Conservation (phyloP, 2,329 filamentous ascomycete species). For the Fusarium sp. region DNA sequence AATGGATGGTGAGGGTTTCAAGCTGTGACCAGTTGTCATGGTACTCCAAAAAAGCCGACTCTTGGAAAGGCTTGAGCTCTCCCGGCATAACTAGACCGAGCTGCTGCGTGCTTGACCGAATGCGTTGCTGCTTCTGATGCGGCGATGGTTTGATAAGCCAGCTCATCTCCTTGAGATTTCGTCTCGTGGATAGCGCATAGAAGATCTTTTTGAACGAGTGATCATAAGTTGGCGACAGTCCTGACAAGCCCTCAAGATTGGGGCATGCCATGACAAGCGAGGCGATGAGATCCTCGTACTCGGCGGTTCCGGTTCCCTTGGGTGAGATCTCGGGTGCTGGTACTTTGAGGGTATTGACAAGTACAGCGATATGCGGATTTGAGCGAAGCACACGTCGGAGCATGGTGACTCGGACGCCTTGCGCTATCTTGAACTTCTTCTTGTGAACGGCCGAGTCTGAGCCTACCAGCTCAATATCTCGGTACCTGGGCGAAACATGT, state of each 20-base stretch:
- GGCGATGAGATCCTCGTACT: constrained; percentile 68
- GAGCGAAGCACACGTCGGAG: constrained; percentile 67
- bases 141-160: constrained; percentile 64
- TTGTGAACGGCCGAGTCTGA: constrained; percentile 65
- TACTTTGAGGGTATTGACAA: constrained; percentile 68
- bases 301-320: constrained; percentile 51
- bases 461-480: constrained; percentile 68
- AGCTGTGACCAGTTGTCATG: constrained; percentile 68
- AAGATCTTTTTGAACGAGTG: constrained; percentile 67
- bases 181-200: constrained; percentile 68
- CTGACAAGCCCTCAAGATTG: constrained; percentile 69
- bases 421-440: constrained; percentile 66
- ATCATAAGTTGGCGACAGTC: constrained; percentile 64
- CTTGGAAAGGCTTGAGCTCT: constrained; percentile 48
- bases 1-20: constrained; percentile 68
- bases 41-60: constrained; percentile 60
- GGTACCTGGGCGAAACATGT: constrained; percentile 57
- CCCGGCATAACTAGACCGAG: constrained; percentile 45
- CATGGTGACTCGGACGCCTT: constrained; percentile 65
- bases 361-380: constrained; percentile 62
- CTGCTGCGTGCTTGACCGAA: constrained; percentile 47
- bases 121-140: constrained; percentile 48
- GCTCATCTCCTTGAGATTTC: constrained; percentile 65
- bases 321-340: constrained; percentile 57
- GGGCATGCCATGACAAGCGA: constrained; percentile 73